Evolutionary conservation across 2,329 filamentous ascomycete species (phyloP).

Genomic region (Colletotrichum sublineola): DNA sequence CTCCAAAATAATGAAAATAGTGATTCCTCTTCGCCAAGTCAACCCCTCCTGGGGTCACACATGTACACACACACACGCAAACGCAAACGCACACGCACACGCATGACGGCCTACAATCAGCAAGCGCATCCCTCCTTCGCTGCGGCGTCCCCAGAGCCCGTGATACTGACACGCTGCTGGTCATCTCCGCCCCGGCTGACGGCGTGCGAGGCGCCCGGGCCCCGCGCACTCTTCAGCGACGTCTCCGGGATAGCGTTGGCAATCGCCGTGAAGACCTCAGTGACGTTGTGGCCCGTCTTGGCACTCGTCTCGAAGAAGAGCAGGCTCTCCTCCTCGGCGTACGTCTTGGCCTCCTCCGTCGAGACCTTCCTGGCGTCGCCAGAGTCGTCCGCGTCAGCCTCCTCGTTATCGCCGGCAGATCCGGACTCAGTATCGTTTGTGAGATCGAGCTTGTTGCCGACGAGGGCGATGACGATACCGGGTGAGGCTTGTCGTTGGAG

Average conservation of each 20-base stretch:
- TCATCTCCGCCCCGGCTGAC: conserved; percentile 74
- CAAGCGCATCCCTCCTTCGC: conserved; percentile 94
- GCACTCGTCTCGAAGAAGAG: conserved; percentile 98
- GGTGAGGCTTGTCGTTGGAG: conserved; percentile 95
- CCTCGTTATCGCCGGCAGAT: conserved; percentile 58
- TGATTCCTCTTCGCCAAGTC: conserved; percentile 32
- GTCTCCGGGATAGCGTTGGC: conserved; percentile 98
- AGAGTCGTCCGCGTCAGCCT: conserved; percentile 71
- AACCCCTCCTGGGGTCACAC: conserved; percentile 7
- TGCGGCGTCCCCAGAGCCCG: conserved; percentile 77
- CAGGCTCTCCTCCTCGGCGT: conserved; percentile 93
- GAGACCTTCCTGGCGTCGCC: conserved; percentile 88
- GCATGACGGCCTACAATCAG: conserved; percentile 55
- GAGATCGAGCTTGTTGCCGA: conserved; percentile 97
- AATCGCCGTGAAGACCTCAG: conserved; percentile 97
- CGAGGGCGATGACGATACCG: conserved; percentile 95
- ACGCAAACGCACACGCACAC: conserved; percentile 17
- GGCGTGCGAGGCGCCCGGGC: conserved; percentile 72
- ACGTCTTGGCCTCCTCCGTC: conserved; percentile 90
- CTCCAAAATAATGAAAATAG: conserved; percentile 32
- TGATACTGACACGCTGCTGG: conserved; percentile 82
- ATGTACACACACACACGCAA: conserved; percentile 18
- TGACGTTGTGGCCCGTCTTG: conserved; percentile 94
- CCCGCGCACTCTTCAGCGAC: conserved; percentile 88
- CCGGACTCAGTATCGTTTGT: conserved; percentile 73